Percentiles rank a stretch among this genome's conserved stretches.
phyloP scores from a whole-genome alignment of 192 early-diverging fungal genomes.

The Backusella luteola region DNA sequence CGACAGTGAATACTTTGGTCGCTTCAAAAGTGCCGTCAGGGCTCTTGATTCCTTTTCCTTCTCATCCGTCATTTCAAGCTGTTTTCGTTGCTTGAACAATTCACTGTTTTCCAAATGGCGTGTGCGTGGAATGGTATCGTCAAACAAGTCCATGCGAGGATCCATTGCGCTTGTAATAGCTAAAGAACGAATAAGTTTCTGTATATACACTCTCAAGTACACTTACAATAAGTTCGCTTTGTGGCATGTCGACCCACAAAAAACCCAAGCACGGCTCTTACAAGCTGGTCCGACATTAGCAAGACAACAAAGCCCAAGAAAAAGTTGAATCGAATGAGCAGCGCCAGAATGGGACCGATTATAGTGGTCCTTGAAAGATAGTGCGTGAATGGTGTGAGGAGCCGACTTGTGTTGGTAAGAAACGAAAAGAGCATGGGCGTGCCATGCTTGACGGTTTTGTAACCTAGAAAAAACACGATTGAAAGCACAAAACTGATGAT shows the following conservation, averaged over 20 bases:
- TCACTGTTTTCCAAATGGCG: constrained; percentile 20
- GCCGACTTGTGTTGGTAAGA: constrained; percentile 5
- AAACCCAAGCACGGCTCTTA: constrained; percentile 21
- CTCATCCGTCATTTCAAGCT: not conserved
- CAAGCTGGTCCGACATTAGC: constrained; percentile 21
- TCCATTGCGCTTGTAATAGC: constrained; percentile 31
- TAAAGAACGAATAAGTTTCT: not conserved
- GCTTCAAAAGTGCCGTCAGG: constrained; percentile 11
- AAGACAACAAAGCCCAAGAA: constrained; percentile 29
- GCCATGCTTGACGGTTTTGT: constrained; percentile 21
- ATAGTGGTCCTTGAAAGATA: constrained; percentile 19
- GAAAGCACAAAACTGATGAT: constrained; percentile 17
- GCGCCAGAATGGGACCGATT: constrained; percentile 18
- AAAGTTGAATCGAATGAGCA: constrained; percentile 23
- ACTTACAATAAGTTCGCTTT: constrained; percentile 21
- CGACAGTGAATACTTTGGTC: constrained; percentile 42
- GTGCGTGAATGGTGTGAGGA: constrained; percentile 18
- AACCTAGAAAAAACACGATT: constrained; percentile 22
- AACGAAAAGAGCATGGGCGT: constrained; percentile 19
- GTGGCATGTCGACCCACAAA: constrained; percentile 31
- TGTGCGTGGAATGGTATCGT: constrained; percentile 25
- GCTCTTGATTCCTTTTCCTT: constrained; percentile 6
- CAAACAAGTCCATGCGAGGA: constrained; percentile 27
- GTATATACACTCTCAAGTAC: no score
- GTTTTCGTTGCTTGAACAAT: constrained; percentile 20